Evolutionary conservation across 441 rosid species (phyloP).

Genomic region (Flueggea neowawraea): DNA sequence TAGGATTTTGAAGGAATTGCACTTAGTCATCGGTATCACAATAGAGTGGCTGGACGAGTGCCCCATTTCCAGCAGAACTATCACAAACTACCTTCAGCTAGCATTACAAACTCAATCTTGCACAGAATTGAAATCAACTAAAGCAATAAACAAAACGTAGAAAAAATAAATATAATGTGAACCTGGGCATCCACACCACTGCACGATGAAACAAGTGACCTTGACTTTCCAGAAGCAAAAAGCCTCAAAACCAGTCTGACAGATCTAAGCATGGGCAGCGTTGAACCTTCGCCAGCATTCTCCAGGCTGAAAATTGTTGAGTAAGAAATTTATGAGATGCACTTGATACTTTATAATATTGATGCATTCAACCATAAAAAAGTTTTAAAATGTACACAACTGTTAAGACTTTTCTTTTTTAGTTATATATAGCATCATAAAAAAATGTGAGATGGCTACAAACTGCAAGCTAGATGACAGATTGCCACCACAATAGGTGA

Average conservation of each 20-base stretch:
- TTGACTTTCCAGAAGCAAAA: constrained; percentile 49
- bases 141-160: neutral
- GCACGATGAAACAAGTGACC: constrained; percentile 45
- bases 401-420: neutral
- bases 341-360: neutral
- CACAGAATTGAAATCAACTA: neutral
- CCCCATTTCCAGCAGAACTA: too few species aligned
- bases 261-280: constrained; percentile 89
- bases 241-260: constrained; percentile 63
- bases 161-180: constrained; percentile 4
- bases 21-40: too few species aligned
- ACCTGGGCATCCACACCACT: constrained; percentile 78
- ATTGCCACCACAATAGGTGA: neutral
- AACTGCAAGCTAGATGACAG: neutral
- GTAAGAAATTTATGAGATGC: constrained; percentile 1
- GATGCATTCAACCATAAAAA: neutral
- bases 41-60: too few species aligned
- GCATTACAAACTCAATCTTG: too few species aligned
- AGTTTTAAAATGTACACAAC: neutral
- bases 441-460: too few species aligned
- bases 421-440: too few species aligned
- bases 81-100: too few species aligned
- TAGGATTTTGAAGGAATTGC: too few species aligned
- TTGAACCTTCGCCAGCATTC: constrained; percentile 93
- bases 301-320: constrained; percentile 73